Evolutionary conservation across 352 stramenopile species (phyloP).

Genomic region (Saprolegnia parasitica): DNA sequence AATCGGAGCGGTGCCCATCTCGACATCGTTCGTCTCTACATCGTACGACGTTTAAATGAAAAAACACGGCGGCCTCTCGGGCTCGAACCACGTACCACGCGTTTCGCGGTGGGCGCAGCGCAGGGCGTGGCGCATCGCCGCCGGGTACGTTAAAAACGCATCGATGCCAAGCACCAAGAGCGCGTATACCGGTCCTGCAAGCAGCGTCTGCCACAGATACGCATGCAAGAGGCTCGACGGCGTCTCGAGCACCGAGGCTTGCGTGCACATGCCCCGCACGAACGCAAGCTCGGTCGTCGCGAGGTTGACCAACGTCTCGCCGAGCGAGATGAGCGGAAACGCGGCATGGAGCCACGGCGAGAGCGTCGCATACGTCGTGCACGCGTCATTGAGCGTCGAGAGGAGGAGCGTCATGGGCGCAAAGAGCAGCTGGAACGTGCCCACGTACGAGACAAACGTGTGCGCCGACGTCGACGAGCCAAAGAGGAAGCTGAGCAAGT

Average conservation of each 20-base stretch:
- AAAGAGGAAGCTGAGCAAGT: slow-evolving; percentile 62
- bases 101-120: slow-evolving; percentile 30
- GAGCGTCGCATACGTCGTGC: slow-evolving; percentile 37
- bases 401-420: slow-evolving; percentile 43
- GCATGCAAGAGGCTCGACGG: neutral
- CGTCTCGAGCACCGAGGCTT: slow-evolving; percentile 5
- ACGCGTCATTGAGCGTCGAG: slow-evolving; percentile 48
- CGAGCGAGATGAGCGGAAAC: slow-evolving; percentile 60
- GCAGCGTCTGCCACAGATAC: neutral
- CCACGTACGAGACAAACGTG: slow-evolving; percentile 68
- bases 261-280: slow-evolving; percentile 45
- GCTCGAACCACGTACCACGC: neutral
- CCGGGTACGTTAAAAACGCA: slow-evolving; percentile 67
- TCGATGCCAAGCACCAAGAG: slow-evolving; percentile 54
- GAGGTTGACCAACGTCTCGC: slow-evolving; percentile 44
- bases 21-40: neutral
- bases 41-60: neutral
- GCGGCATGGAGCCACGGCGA: slow-evolving; percentile 46
- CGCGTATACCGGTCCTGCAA: slow-evolving; percentile 45
- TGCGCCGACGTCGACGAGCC: slow-evolving; percentile 70
- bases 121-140: slow-evolving; percentile 41
- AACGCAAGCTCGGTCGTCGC: slow-evolving; percentile 46
- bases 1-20: neutral
- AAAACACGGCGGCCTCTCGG: neutral
- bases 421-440: slow-evolving; percentile 64